Evolutionary conservation across 345 rosid species (phyloP), one percentile per base, ranked within the genome.

Genomic region (Camelina hispida): DNA sequence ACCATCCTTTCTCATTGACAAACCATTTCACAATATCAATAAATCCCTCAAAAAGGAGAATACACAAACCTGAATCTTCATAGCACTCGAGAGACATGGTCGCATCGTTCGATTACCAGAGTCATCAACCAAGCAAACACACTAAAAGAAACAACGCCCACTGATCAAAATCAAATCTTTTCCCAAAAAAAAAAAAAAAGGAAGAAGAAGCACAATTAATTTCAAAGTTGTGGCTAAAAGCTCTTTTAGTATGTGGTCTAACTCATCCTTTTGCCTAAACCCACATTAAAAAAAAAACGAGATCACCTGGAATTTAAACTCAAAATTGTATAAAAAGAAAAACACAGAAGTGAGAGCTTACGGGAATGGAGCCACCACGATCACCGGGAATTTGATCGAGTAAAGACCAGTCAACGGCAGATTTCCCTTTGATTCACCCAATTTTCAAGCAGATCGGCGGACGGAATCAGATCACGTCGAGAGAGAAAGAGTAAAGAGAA

Each of bases 31-130:
- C 7, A 15, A 4, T 0, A 54, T 51, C 17, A 13, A 23, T 5
- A 44, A 37, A 28, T 20, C 15, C 50, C 18, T 9, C 18, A 48
- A 50, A 50, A 16, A 15, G 38, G n/a, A n/a, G 47, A 44, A 52
- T 5, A 43, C 2, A 56, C 62, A 63, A 74, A 94, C 98, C 97
- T 88, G 92, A 85, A 95, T 84, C 87, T 89, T 92, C 56, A 92
- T 97, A 35, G 96, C 99, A 76, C 72, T 87, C 5, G 95, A 82
- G 43, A 95, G 90, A 81, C 93, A 90, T 35, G 97, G 97, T 34
- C 97, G 85, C 99, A 95, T 90, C 34, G 99, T 95, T 30, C 99
- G 91, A 81, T 90, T 95, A 64, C 96, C 93, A 30, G 77, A 78
- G 56, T 67, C 93, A 85, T 95, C 97, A 64, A 95, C 96, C 74